Conservation (phyloP, 495 filamentous ascomycete species). For the Podospora appendiculata region DNA sequence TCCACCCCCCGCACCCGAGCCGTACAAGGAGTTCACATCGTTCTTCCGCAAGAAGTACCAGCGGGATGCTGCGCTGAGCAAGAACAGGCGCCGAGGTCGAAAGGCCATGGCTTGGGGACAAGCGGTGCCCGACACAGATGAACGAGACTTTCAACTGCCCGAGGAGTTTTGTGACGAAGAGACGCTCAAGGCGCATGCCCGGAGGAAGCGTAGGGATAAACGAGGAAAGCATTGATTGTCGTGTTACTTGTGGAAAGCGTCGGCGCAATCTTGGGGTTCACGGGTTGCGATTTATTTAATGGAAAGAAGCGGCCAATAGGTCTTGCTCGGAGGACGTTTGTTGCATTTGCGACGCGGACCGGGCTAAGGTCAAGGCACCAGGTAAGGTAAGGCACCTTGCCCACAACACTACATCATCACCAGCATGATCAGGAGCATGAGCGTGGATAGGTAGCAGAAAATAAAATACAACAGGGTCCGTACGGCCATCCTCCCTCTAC, state of each 20-base stretch:
- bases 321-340: no score
- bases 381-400: no score
- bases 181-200: constrained; percentile 53
- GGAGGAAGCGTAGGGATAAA: constrained; percentile 44
- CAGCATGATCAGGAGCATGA: no score
- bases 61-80: constrained; percentile 65
- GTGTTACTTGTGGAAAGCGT: background rate
- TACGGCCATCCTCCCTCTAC: no score
- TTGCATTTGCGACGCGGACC: no score
- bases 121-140: constrained; percentile 62
- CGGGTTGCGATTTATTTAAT: background rate
- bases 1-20: constrained; percentile 20
- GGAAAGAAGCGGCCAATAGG: background rate
- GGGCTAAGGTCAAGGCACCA: no score
- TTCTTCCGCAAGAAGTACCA: constrained; percentile 75
- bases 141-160: constrained; percentile 69
- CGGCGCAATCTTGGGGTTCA: background rate
- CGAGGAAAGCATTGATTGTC: constrained; percentile 19
- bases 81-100: constrained; percentile 46
- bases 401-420: no score
- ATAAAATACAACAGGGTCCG: no score
- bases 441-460: no score
- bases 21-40: constrained; percentile 66
- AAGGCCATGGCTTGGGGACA: constrained; percentile 64
- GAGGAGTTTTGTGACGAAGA: constrained; percentile 61